Conservation (phyloP, 2,329 filamentous ascomycete genomes). For the Thielaviopsis musarum region DNA sequence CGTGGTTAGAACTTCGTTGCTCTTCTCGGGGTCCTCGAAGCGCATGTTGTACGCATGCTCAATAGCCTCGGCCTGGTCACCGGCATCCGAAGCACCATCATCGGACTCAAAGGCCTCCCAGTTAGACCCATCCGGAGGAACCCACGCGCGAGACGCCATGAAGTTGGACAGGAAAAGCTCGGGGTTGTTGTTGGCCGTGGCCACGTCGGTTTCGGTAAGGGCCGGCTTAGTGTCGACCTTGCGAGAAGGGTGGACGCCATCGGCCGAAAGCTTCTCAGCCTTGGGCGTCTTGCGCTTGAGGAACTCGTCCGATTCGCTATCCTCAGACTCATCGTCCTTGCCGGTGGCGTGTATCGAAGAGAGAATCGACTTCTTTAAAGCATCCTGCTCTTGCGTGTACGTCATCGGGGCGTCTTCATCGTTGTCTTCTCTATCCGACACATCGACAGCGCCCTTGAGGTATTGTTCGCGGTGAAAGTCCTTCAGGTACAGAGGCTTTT, state of each 20-base stretch:
- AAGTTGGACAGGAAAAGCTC: slow-evolving; percentile 93
- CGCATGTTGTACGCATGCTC: slow-evolving; percentile 91
- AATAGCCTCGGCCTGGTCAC: slow-evolving; percentile 63
- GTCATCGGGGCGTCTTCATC: slow-evolving; percentile 41
- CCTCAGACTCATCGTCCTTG: slow-evolving; percentile 30
- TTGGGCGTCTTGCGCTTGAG: slow-evolving; percentile 14
- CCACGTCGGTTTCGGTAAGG: slow-evolving; percentile 45
- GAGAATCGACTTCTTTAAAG: slow-evolving; percentile 60
- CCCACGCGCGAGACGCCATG: slow-evolving; percentile 81
- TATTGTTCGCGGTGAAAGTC: slow-evolving; percentile 90
- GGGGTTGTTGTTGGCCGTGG: slow-evolving; percentile 70
- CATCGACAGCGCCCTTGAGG: slow-evolving; percentile 45
- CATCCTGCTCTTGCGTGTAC: slow-evolving; percentile 77
- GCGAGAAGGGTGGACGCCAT: slow-evolving; percentile 40
- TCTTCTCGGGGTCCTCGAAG: slow-evolving; percentile 79
- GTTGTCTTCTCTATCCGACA: slow-evolving; percentile 17
- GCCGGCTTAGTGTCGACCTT: slow-evolving; percentile 28
- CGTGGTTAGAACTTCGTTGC: slow-evolving; percentile 74
- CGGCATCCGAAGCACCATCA: slow-evolving; percentile 65
- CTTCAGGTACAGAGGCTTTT: slow-evolving; percentile 70
- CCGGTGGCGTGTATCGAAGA: slow-evolving; percentile 53
- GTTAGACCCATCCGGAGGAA: slow-evolving; percentile 45
- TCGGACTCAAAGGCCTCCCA: slow-evolving; percentile 85
- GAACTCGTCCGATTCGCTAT: slow-evolving; percentile 18
- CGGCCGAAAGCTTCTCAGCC: slow-evolving; percentile 3